Base-by-base conservation (phyloP, 164 flowering plant genomes). In the Platanus orientalis region DNA sequence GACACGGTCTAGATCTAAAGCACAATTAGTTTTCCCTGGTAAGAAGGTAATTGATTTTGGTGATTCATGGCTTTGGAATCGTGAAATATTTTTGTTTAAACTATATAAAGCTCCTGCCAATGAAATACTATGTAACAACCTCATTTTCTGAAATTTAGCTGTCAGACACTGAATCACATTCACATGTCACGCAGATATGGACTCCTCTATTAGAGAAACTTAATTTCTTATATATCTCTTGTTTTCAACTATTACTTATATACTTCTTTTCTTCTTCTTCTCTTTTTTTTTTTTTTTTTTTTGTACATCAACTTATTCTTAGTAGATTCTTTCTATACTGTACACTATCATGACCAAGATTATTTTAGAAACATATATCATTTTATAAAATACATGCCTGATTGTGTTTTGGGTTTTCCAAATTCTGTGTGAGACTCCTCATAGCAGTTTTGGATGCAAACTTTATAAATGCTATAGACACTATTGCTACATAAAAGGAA, bases 21-120 rank as follows among this genome's bases (percentile, higher is more conserved):
- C 97, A 34, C 81, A 77, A 70, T 50, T 74, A 71, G 76, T 87
- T 73, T 94, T 90, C 86, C 95, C 97, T 50, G 98, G 98, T 94
- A 94, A 94, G 98, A 90, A 88, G 98, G 98, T 93, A 90, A 90
- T 80, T 69, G 62, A 69, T 68, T 73, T 68, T 60, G 39, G 52
- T 65, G 42, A 44, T 23, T 7, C 12, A 14, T 36, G 9, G 12
- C 27, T 40, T 51, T 40, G 51, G 49, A 3, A 25, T 24, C 24
- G 4, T 48, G 20, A 49, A 7, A 21, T 49, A 34, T 3, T 21
- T 7, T 16, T 25, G 3, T 45, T 12, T 1, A 29, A 32, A 16
- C 2, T 23, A 17, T 21, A 1, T 7, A 32, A n/a, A 60, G 5
- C 25, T 19, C 62, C n/a, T 9, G 21, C 52, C 11, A 58, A 45